Conservation (phyloP, 768 basidiomycete genomes). For the Panaeolus cyanescens region DNA sequence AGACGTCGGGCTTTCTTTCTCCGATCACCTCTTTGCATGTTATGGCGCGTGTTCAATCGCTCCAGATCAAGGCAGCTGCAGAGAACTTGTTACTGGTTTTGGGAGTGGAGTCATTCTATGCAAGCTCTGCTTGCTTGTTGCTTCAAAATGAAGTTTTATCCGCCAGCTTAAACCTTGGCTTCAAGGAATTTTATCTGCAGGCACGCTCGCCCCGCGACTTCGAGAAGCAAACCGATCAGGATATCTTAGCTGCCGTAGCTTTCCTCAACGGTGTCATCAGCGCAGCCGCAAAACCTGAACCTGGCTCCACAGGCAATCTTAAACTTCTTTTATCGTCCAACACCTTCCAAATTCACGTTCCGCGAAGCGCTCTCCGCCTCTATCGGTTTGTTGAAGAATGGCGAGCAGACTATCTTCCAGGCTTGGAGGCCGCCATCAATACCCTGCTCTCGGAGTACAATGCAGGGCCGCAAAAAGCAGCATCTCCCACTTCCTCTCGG, state of each 20-base stretch:
- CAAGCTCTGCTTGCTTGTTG: conserved; percentile 35
- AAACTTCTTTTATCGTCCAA: conserved; percentile 48
- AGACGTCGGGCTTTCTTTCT: conserved; percentile 9
- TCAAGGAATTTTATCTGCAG: conserved; percentile 55
- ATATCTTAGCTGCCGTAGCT: conserved; percentile 62
- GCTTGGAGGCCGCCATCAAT: conserved; percentile 66
- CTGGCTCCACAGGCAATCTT: conserved; percentile 33
- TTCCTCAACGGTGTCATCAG: conserved; percentile 49
- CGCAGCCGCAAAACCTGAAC: conserved; percentile 48
- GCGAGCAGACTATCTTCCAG: conserved; percentile 78
- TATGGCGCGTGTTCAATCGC: conserved; percentile 39
- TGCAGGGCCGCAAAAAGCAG: conserved; percentile 36
- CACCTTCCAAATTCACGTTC: conserved; percentile 58
- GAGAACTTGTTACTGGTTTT: conserved; percentile 72
- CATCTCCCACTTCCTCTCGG: conserved; percentile 30
- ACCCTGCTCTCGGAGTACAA: conserved; percentile 67
- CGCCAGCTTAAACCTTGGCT: conserved; percentile 46
- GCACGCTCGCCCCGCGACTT: conserved; percentile 54
- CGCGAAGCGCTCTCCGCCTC: conserved; percentile 78
- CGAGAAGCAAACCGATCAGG: conserved; percentile 43
- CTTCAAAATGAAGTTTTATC: conserved; percentile 35
- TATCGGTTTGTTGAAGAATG: conserved; percentile 84
- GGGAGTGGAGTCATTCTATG: conserved; percentile 41
- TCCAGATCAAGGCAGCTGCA: conserved; percentile 65
- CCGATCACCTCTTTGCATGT: conserved; percentile 33